A percentile compares a stretch with the other conserved stretches of the same genome.
These are phyloP conservation scores for Quercus cerris DNA, from an alignment of 306 rosid genomes.

Conservation along the genomic window DNA sequence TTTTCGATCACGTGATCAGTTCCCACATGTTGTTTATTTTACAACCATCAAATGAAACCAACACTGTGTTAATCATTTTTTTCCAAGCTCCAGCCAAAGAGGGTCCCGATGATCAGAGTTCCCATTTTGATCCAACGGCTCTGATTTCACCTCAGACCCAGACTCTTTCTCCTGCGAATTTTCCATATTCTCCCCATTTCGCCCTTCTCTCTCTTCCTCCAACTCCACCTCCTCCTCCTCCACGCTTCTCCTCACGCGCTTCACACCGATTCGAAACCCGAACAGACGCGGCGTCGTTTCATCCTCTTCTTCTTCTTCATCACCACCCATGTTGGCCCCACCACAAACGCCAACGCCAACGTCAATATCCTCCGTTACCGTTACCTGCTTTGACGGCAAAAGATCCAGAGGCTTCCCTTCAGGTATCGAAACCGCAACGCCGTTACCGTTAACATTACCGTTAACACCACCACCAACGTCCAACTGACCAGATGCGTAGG, in stretches of 20 bases:
- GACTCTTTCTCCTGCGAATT: conserved; percentile 26
- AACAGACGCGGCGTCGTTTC: conserved; percentile 56
- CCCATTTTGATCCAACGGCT: conserved; percentile 49
- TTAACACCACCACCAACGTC: conserved; percentile 30
- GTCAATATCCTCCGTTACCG: conserved; percentile 9
- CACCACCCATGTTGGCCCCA: neutral
- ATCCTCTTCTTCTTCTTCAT: conserved; percentile 1
- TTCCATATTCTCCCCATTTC: neutral
- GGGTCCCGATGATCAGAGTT: conserved; percentile 46
- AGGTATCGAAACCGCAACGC: neutral
- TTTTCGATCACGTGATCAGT: neutral
- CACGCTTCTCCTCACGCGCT: conserved; percentile 56
- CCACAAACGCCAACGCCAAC: neutral
- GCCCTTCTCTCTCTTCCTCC: conserved; percentile 25
- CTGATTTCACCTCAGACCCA: conserved; percentile 34
- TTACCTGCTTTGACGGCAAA: conserved; percentile 24
- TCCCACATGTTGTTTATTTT: neutral
- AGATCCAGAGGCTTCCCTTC: conserved; percentile 51
- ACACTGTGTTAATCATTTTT: conserved; percentile 25
- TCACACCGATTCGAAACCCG: conserved; percentile 79
- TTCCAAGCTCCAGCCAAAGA: conserved; percentile 58
- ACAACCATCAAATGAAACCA: neutral
- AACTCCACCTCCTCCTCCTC: conserved; percentile 39
- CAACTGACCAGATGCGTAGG: conserved; percentile 58
- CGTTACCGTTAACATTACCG: no score